Conservation (phyloP, 2,329 filamentous ascomycete species). For the Penicillium olsonii region DNA sequence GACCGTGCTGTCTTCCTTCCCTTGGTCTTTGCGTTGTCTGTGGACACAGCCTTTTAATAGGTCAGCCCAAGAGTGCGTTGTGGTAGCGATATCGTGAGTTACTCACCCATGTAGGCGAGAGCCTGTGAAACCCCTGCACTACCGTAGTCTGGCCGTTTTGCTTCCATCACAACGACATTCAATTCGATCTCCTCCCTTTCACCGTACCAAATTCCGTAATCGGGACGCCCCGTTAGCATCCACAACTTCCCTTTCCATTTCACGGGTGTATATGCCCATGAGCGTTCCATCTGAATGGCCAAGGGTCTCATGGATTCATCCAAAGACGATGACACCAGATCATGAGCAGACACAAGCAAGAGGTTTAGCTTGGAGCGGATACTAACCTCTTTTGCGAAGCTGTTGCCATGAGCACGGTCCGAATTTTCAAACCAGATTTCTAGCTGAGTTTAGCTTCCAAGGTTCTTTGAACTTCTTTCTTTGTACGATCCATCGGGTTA, state of each 20-base stretch:
- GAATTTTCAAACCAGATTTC: neutral
- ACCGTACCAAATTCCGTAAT: slow-evolving; percentile 1
- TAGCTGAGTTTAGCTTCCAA: neutral
- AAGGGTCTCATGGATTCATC: neutral
- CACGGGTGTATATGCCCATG: neutral
- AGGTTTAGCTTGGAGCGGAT: neutral
- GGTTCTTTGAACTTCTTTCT: too few relatives aligned
- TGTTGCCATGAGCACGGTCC: neutral
- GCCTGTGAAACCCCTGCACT: neutral
- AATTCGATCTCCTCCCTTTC: neutral
- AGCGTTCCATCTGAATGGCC: neutral
- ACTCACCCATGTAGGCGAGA: neutral
- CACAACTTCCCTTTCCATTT: neutral
- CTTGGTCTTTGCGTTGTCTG: neutral
- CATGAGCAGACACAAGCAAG: neutral
- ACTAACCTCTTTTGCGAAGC: neutral
- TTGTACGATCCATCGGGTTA: neutral
- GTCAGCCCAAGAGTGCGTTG: neutral
- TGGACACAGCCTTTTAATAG: neutral
- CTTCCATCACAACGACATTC: neutral
- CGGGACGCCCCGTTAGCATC: neutral
- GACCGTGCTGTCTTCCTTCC: neutral
- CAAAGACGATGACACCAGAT: neutral
- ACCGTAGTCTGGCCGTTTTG: neutral
- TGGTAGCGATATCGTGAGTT: neutral